Conservation (phyloP, 1,284 basidiomycete species). For the Boletus albobrunnescens region DNA sequence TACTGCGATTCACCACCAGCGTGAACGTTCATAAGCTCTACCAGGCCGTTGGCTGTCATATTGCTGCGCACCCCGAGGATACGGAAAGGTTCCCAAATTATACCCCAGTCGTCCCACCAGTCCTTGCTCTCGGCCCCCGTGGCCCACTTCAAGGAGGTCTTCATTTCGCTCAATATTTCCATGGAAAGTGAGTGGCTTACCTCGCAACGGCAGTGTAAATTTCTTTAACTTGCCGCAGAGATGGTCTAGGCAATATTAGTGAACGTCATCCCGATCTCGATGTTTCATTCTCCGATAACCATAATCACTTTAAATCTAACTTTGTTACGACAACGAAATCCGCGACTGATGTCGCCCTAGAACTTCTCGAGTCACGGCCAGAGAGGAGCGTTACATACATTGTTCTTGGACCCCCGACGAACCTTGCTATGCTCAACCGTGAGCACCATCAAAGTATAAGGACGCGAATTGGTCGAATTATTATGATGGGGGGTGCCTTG, state of each 20-base stretch:
- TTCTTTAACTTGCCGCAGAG: slow-evolving; percentile 40
- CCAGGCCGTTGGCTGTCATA: slow-evolving; percentile 63
- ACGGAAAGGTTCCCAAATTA: slow-evolving; percentile 61
- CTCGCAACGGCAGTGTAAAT: slow-evolving; percentile 13
- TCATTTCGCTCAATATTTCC: slow-evolving; percentile 86
- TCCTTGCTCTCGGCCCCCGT: slow-evolving; percentile 65
- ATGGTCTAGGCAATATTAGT: slow-evolving; percentile 76
- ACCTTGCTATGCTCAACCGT: slow-evolving; percentile 69
- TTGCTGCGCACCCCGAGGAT: slow-evolving; percentile 57
- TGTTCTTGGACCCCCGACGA: slow-evolving; percentile 86
- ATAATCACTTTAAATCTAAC: slow-evolving; percentile 34
- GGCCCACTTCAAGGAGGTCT: slow-evolving; percentile 74
- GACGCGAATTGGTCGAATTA: slow-evolving; percentile 65
- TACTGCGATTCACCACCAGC: slow-evolving; percentile 39
- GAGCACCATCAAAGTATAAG: slow-evolving; percentile 53
- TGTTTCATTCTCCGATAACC: slow-evolving; percentile 29
- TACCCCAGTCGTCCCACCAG: slow-evolving; percentile 44
- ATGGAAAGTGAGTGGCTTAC: slow-evolving; percentile 54
- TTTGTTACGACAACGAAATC: slow-evolving; percentile 49
- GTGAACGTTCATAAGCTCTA: slow-evolving; percentile 79
- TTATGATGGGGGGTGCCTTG: slow-evolving; percentile 95
- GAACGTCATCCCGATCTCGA: slow-evolving; percentile 74
- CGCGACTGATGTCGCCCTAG: slow-evolving; percentile 64
- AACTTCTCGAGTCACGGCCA: slow-evolving; percentile 59
- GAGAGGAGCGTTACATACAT: slow-evolving; percentile 76